A percentile compares a stretch with the other conserved stretches of the same genome.
These are phyloP conservation scores for Odontarrhena argentea DNA, from an alignment of 345 rosid genomes.

Conservation along the genomic window DNA sequence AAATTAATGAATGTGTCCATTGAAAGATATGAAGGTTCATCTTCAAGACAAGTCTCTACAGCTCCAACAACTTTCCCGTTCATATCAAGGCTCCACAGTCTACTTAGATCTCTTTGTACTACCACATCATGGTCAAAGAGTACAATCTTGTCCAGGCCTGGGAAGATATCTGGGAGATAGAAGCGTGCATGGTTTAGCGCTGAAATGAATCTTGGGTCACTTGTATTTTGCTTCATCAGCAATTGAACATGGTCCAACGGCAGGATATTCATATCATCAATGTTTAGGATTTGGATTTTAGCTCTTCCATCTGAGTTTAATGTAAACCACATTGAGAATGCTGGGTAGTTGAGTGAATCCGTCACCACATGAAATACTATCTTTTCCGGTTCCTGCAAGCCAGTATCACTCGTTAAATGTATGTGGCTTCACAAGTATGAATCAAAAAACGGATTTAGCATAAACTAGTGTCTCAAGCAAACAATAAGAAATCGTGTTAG, in stretches of 20 bases:
- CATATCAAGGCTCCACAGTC: slow-evolving; percentile 74
- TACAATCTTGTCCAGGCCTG: slow-evolving; percentile 69
- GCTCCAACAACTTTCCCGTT: slow-evolving; percentile 89
- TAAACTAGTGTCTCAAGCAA: slow-evolving; percentile 10
- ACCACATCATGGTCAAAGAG: slow-evolving; percentile 91
- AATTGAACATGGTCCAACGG: slow-evolving; percentile 51
- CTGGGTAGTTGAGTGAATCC: slow-evolving; percentile 77
- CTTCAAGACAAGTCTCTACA: slow-evolving; percentile 75
- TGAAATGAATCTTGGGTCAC: slow-evolving; percentile 65
- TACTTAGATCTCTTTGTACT: slow-evolving; percentile 72
- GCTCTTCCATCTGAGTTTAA: slow-evolving; percentile 70
- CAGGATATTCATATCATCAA: slow-evolving; percentile 63
- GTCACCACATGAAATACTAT: slow-evolving; percentile 88
- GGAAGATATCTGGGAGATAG: slow-evolving; percentile 75
- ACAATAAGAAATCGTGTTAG: not conserved
- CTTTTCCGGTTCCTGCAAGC: slow-evolving; percentile 61
- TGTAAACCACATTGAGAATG: slow-evolving; percentile 91
- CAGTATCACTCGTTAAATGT: slow-evolving; percentile 1
- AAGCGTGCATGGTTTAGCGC: slow-evolving; percentile 81
- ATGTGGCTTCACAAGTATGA: slow-evolving; percentile 14
- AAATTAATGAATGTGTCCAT: slow-evolving; percentile 69
- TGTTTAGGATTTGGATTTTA: slow-evolving; percentile 60
- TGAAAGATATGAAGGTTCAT: slow-evolving; percentile 54
- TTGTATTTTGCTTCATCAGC: slow-evolving; percentile 57
- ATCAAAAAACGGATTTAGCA: slow-evolving; percentile 6